Percentiles rank a stretch among this genome's conserved stretches.
Conservation (phyloP, 176 grass and related monocot genomes). For the Ensete ventricosum region DNA sequence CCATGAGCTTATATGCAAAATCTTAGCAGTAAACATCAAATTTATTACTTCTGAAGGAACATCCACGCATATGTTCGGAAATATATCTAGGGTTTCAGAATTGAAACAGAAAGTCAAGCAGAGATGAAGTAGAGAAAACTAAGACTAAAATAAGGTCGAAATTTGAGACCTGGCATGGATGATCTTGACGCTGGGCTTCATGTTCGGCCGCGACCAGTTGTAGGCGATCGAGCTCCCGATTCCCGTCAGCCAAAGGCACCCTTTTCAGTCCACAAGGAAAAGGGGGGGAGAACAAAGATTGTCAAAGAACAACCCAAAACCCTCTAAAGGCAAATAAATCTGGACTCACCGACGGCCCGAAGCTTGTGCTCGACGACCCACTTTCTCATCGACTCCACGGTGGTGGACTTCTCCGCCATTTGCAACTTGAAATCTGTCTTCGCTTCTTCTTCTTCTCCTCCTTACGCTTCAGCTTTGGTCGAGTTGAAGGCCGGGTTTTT, state of each 20-base stretch:
- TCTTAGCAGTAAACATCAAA: neutral
- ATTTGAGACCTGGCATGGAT: conserved; percentile 62
- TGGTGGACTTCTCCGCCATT: conserved; percentile 23
- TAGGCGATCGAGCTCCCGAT: conserved; percentile 62
- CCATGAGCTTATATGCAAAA: neutral
- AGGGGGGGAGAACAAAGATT: neutral
- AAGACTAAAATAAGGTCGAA: neutral
- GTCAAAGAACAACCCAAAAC: neutral
- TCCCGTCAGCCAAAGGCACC: conserved; percentile 65
- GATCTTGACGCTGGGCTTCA: conserved; percentile 92
- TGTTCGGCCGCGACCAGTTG: conserved; percentile 78
- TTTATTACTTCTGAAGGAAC: no score
- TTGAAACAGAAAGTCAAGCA: neutral
- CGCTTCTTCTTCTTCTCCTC: neutral
- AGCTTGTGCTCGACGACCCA: conserved; percentile 69
- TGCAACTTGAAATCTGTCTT: neutral
- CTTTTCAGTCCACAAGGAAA: conserved; percentile 9
- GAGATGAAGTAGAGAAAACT: neutral
- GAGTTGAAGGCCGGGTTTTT: neutral
- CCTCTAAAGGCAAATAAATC: neutral
- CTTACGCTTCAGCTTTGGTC: neutral
- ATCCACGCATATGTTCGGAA: no score
- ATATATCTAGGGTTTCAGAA: neutral
- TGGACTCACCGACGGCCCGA: conserved; percentile 47
- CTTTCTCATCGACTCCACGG: conserved; percentile 40